These are phyloP conservation scores for Phylloporus sp. DNA, from an alignment of 768 basidiomycete genomes.

Conservation along the genomic window DNA sequence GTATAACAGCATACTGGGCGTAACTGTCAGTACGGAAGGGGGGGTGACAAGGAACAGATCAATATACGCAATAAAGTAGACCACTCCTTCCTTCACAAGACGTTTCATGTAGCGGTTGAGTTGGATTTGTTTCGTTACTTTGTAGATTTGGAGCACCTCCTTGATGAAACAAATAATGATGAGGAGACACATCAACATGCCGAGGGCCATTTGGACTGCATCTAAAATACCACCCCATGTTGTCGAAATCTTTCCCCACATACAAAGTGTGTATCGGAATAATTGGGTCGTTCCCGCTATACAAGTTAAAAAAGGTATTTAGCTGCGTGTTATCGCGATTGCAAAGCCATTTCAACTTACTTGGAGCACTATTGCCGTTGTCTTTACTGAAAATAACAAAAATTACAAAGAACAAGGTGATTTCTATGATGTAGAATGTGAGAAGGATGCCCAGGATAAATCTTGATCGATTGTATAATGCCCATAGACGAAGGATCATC, in stretches of 20 bases:
- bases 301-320: too few species aligned
- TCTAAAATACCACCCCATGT: background rate
- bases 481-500: background rate
- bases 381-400: background rate
- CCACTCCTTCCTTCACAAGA: background rate
- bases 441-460: background rate
- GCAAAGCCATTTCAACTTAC: background rate
- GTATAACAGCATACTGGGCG: background rate
- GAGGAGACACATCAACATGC: background rate
- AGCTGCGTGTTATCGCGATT: background rate
- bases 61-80: slow-evolving; percentile 1
- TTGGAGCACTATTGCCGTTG: background rate
- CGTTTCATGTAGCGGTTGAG: background rate
- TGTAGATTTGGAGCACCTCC: background rate
- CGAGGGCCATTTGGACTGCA: background rate
- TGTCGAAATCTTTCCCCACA: background rate
- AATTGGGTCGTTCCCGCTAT: background rate
- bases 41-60: too few species aligned
- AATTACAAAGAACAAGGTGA: background rate
- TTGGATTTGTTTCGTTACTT: background rate
- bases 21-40: background rate
- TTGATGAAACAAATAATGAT: background rate
- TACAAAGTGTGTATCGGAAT: background rate
- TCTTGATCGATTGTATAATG: background rate
- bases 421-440: background rate